phyloP scores from a whole-genome alignment of 768 basidiomycete species.

The Lactarius hengduanensis region DNA sequence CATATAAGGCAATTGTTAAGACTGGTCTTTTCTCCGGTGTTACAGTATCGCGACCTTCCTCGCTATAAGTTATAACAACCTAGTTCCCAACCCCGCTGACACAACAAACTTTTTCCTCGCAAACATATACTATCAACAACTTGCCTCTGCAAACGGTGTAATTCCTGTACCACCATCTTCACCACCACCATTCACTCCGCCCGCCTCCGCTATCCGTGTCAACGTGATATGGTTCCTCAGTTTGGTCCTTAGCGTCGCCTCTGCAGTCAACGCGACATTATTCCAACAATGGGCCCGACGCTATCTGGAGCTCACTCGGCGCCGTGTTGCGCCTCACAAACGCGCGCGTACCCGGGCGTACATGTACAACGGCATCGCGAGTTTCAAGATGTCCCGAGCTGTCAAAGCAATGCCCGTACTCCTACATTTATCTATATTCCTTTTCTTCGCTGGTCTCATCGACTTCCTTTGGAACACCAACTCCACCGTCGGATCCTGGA shows the following conservation, averaged over 20 bases:
- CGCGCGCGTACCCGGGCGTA: background rate
- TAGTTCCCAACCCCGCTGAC: too few species aligned
- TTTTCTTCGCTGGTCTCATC: background rate
- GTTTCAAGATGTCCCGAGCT: background rate
- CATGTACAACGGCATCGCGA: background rate
- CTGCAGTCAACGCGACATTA: background rate
- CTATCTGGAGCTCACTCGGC: conserved; percentile 3
- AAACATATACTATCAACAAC: too few species aligned
- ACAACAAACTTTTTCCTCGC: too few species aligned
- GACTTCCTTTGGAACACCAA: background rate
- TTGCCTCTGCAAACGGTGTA: too few species aligned
- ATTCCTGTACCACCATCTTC: too few species aligned
- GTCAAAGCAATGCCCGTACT: background rate
- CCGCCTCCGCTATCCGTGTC: background rate
- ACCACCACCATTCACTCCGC: too few species aligned
- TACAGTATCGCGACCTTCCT: too few species aligned
- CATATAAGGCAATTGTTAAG: too few species aligned
- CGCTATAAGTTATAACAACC: too few species aligned
- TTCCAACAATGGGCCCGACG: background rate
- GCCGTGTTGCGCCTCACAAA: background rate
- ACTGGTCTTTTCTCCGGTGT: conserved; percentile 8
- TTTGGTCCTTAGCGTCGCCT: background rate
- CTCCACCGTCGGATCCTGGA: background rate
- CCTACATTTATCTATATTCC: background rate
- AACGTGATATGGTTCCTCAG: conserved; percentile 13